Percentiles rank a stretch among this genome's conserved stretches.
Conservation (phyloP, 1,284 basidiomycete species). For the Cryptococcus sp. region DNA sequence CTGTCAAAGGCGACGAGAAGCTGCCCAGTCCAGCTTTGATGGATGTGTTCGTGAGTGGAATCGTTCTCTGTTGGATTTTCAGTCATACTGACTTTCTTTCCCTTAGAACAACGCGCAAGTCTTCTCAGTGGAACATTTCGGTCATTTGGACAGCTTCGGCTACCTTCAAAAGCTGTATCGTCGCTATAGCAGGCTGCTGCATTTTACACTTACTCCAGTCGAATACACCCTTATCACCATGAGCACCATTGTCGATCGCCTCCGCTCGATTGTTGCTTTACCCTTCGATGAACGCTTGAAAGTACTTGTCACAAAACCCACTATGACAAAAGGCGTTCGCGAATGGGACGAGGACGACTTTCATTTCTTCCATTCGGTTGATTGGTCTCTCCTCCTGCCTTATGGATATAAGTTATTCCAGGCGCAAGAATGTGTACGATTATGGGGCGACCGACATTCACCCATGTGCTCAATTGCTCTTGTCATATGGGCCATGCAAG, state of each 20-base stretch:
- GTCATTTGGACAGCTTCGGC: slow-evolving; percentile 17
- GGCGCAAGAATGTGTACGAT: slow-evolving; percentile 31
- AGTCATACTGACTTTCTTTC: neutral
- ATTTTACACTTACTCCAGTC: slow-evolving; percentile 3
- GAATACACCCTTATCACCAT: slow-evolving; percentile 20
- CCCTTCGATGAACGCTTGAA: slow-evolving; percentile 13
- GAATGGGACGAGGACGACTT: slow-evolving; percentile 23
- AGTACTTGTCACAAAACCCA: slow-evolving; percentile 10
- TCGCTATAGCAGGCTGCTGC: slow-evolving; percentile 11
- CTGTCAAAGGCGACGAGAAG: slow-evolving; percentile 25
- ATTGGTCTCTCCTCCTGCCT: slow-evolving; percentile 29
- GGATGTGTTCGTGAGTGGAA: slow-evolving; percentile 29
- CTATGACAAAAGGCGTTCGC: slow-evolving; percentile 9
- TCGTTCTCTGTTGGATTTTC: neutral
- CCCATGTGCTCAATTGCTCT: slow-evolving; percentile 21
- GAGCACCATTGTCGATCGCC: slow-evolving; percentile 16
- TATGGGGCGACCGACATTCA: slow-evolving; percentile 23
- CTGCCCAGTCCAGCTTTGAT: slow-evolving; percentile 26
- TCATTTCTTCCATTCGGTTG: slow-evolving; percentile 14
- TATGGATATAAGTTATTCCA: slow-evolving; percentile 30
- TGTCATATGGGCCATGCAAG: slow-evolving; percentile 23
- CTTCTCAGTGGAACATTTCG: slow-evolving; percentile 17
- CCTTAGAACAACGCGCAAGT: slow-evolving; percentile 7
- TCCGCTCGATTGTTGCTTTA: slow-evolving; percentile 15
- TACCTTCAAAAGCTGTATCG: slow-evolving; percentile 9